Percentiles rank a stretch among this genome's conserved stretches.
Conservation (phyloP, 2,329 filamentous ascomycete species). For the Cercospora brassicicola region DNA sequence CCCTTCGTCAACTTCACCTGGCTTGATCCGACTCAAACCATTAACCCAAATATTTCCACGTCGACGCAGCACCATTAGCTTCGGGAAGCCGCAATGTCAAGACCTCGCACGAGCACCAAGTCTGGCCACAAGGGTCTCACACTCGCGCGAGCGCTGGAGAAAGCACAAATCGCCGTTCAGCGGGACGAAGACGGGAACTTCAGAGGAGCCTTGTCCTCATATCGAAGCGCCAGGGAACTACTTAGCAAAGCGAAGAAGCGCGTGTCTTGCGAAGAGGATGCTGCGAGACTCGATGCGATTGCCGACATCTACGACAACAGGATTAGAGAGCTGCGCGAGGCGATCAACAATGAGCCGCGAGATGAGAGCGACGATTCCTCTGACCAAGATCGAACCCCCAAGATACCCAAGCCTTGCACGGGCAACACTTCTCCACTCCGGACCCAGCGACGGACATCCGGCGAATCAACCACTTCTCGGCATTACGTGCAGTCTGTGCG, state of each 20-base stretch:
- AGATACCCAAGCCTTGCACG: not conserved
- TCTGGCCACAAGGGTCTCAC: not conserved
- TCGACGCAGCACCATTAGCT: not conserved
- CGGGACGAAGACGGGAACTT: slow-evolving; percentile 10
- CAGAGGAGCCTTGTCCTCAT: slow-evolving; percentile 11
- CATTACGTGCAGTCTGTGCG: not conserved
- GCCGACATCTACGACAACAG: not conserved
- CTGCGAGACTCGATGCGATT: slow-evolving; percentile 4
- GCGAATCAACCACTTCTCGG: not conserved
- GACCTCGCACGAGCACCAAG: slow-evolving; percentile 1
- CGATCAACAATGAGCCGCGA: slow-evolving; percentile 12
- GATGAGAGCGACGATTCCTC: slow-evolving; percentile 5
- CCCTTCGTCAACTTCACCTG: slow-evolving; percentile 1
- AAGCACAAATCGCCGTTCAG: slow-evolving; percentile 7
- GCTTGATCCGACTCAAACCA: not conserved
- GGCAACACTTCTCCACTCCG: not conserved
- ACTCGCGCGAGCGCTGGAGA: slow-evolving; percentile 5
- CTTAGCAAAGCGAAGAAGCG: slow-evolving; percentile 9
- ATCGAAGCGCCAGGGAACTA: slow-evolving; percentile 8
- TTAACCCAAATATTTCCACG: not conserved
- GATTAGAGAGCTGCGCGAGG: slow-evolving; percentile 3
- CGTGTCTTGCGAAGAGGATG: slow-evolving; percentile 6
- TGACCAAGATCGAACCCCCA: not conserved
- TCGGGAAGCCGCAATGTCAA: not conserved
- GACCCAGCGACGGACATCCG: not conserved